A percentile compares a stretch with the other conserved stretches of the same genome.
These are phyloP conservation scores for Fraxinus quadrangulata DNA, from an alignment of 257 asterid genomes.

Conservation along the genomic window DNA sequence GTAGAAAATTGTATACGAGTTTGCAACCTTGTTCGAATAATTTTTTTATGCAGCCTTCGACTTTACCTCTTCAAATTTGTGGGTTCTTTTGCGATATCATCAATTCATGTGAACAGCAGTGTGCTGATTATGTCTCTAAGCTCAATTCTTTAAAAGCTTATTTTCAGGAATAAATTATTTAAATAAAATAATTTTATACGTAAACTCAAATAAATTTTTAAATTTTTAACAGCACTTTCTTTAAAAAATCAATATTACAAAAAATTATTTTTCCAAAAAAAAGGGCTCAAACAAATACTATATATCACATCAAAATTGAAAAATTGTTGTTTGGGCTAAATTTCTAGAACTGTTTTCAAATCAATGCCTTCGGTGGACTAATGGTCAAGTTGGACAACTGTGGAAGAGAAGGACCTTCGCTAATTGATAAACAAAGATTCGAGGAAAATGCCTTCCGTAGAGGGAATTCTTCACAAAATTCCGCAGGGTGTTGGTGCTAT, in stretches of 20 bases:
- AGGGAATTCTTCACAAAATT: no score
- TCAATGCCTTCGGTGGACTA: slow-evolving; percentile 17
- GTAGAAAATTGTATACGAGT: not conserved
- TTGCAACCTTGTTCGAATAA: slow-evolving; percentile 6
- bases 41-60: slow-evolving; percentile 3
- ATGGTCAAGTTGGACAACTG: slow-evolving; percentile 32
- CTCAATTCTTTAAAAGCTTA: no score
- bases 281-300: not conserved
- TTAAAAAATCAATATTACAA: no score
- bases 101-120: not conserved
- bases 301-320: not conserved
- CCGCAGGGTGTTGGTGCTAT: no score
- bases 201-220: no score
- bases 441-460: no score
- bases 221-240: no score
- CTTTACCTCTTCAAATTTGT: not conserved
- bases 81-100: slow-evolving; percentile 1
- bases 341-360: slow-evolving; percentile 1
- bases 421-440: not conserved
- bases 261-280: no score
- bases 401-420: not conserved
- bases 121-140: no score
- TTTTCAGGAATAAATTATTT: no score
- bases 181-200: no score
- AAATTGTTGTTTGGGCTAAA: slow-evolving; percentile 26